Conservation (phyloP, 2,329 filamentous ascomycete species). For the Xylariales sp. region DNA sequence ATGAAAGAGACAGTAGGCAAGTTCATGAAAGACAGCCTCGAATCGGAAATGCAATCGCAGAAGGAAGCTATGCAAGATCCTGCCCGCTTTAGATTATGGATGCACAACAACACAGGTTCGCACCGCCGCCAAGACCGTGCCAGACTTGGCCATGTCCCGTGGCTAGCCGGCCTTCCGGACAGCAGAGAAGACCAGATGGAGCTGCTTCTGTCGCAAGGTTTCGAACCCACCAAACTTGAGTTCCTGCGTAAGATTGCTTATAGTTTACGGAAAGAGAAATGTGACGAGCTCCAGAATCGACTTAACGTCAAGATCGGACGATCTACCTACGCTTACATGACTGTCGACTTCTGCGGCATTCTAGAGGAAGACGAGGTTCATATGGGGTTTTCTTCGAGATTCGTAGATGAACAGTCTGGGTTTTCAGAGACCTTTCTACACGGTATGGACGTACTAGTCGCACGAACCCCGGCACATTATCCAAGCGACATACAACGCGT, state of each 20-base stretch:
- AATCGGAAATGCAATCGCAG: slow-evolving; percentile 63
- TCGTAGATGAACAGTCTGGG: slow-evolving; percentile 63
- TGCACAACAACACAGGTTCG: slow-evolving; percentile 54
- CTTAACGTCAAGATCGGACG: slow-evolving; percentile 70
- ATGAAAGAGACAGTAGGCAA: slow-evolving; percentile 63
- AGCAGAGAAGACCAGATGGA: slow-evolving; percentile 63
- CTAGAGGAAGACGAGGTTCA: slow-evolving; percentile 75
- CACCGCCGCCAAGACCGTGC: slow-evolving; percentile 53
- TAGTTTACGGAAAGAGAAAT: slow-evolving; percentile 62
- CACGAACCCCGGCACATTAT: slow-evolving; percentile 75
- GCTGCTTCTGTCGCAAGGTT: slow-evolving; percentile 70
- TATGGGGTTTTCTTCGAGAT: slow-evolving; percentile 74
- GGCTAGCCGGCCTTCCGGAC: slow-evolving; percentile 63
- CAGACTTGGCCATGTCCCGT: slow-evolving; percentile 55
- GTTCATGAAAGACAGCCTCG: slow-evolving; percentile 62
- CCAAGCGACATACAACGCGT: slow-evolving; percentile 79
- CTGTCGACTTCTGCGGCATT: slow-evolving; percentile 72
- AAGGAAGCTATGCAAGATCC: slow-evolving; percentile 63
- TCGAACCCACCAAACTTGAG: slow-evolving; percentile 60
- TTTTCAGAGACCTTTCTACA: slow-evolving; percentile 66
- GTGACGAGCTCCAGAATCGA: slow-evolving; percentile 63
- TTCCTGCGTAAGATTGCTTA: slow-evolving; percentile 62
- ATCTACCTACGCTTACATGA: slow-evolving; percentile 73
- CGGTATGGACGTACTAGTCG: slow-evolving; percentile 72
- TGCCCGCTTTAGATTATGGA: slow-evolving; percentile 64